Base-by-base conservation (phyloP, 2,329 filamentous ascomycete genomes). In the Volutella citrinella region DNA sequence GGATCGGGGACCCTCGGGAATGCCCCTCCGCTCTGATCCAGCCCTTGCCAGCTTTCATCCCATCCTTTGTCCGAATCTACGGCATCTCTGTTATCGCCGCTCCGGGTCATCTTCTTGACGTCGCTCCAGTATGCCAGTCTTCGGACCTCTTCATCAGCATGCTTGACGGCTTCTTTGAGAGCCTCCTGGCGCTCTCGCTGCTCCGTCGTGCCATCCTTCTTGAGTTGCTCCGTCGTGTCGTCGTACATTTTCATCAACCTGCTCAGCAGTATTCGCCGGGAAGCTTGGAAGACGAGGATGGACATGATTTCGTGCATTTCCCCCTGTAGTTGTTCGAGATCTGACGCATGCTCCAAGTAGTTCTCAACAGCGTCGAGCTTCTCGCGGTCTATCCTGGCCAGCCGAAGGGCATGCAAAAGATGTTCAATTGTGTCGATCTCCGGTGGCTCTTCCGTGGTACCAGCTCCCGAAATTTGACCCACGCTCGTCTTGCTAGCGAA, bases 91-190 rank as follows among this genome's bases (percentile, higher is more conserved):
- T 69, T 60, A 32, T 72, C 65, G 19, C 74, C 74, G 10, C 61
- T 63, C 43, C 72, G 69, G 1, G 82, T 76, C 64, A 88, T 80
- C 12, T 75, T 75, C 59, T 81, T 86, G 43, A 87, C 78, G 55
- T 95, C 87, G 54, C 84, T 90, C 83, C 91, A 95, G 56, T 89
- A 94, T 31, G 94, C 87, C 7, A 95, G 68, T 40, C 76, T 82
- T 37, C 81, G 81, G 30, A 95, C 83, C 54, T 95, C 86, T 49
- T 82, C 80, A 44, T 91, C 84, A 3, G 87, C 88, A 29, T 86
- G 82, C 42, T 81, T 72, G 10, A 88, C 72, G 2, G 90, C 87
- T 17, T 76, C 80, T 20, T 79, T 72, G n/a, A 97, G 71, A 45
- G 87, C 81, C 27, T 82, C 70, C 32, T 80, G 78, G 35, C 78